Evolutionary conservation across 352 stramenopile species (phyloP).

Genomic region (Globisporangium ultimum): DNA sequence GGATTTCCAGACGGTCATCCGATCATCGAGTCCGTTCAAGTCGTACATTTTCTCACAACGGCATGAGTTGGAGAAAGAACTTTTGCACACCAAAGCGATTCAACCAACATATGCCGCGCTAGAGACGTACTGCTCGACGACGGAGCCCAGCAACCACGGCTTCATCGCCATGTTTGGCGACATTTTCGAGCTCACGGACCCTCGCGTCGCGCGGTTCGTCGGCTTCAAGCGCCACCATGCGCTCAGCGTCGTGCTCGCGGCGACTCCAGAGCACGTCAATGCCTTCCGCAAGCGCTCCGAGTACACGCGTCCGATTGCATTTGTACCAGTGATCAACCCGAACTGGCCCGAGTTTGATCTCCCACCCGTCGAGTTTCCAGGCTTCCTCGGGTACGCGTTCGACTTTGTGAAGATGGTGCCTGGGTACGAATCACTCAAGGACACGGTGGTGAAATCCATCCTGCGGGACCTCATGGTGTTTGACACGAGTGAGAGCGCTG

Average conservation of each 20-base stretch:
- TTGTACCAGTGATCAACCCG: slow-evolving; percentile 67
- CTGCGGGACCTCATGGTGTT: slow-evolving; percentile 77
- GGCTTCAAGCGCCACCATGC: slow-evolving; percentile 51
- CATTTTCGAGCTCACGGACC: slow-evolving; percentile 63
- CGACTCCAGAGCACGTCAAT: slow-evolving; percentile 54
- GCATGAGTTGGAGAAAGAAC: slow-evolving; percentile 38
- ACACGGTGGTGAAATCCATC: slow-evolving; percentile 71
- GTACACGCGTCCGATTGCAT: slow-evolving; percentile 55
- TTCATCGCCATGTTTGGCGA: slow-evolving; percentile 82
- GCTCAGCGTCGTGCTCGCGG: slow-evolving; percentile 59
- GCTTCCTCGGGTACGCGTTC: slow-evolving; percentile 75
- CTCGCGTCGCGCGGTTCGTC: slow-evolving; percentile 51
- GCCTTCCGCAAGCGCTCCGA: slow-evolving; percentile 49
- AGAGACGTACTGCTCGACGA: slow-evolving; percentile 48
- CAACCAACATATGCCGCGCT: slow-evolving; percentile 33
- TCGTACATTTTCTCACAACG: slow-evolving; percentile 49
- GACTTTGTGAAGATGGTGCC: slow-evolving; percentile 55
- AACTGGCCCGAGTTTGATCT: slow-evolving; percentile 62
- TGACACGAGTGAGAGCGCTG: slow-evolving; percentile 43
- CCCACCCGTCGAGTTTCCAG: slow-evolving; percentile 27
- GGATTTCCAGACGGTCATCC: slow-evolving; percentile 38
- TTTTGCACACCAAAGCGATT: slow-evolving; percentile 42
- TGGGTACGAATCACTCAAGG: slow-evolving; percentile 54
- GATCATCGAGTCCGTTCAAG: slow-evolving; percentile 44
- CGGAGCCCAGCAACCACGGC: slow-evolving; percentile 38